Base-by-base conservation (phyloP, 176 grass and related monocot species). In the Eleusine indica region DNA sequence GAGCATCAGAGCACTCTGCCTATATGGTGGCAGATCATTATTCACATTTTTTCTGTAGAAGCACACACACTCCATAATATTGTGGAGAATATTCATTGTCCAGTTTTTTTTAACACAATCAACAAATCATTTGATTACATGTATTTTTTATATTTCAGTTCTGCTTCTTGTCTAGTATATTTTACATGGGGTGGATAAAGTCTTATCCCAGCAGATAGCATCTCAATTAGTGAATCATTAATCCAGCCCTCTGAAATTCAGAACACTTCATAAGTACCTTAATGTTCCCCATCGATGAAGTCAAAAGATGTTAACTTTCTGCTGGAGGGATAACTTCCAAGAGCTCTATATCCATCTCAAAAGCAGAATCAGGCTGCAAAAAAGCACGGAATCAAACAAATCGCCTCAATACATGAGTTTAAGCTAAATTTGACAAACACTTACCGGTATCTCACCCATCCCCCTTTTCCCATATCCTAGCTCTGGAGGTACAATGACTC, bases 281-380 rank as follows among this genome's bases (percentile, higher is more conserved):
- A 48, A 21, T 60, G 2, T 11, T 78, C 22, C 41, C 41, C 49
- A 42, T 68, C 40, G 3, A 32, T 11, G 22, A 47, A 77, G n/a
- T 77, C 40, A 73, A 80, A 83, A 70, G 52, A 4, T 28, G 14
- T 89, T 66, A 91, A 35, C 88, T 88, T 75, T 76, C 81, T 74
- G 75, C 49, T 9, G 89, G 89, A 87, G 87, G 77, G 8, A 61
- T 65, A 25, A 93, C 77, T 95, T 88, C 53, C 83, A 93, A 80
- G 85, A 98, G 89, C 77, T 98, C 93, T 82, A 95, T 80, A 72
- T 98, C 87, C 64, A 98, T 85, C 83, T 95, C 91, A 88, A 95
- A 95, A 71, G 68, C 81, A 66, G 88, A 74, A 65, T 85, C 87
- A 66, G 96, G 85, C 89, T 98, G 87, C 84, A 95, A 86, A 56